These are phyloP conservation scores for Lichenothelia convexa DNA, from an alignment of 495 filamentous ascomycete genomes.

Conservation along the genomic window DNA sequence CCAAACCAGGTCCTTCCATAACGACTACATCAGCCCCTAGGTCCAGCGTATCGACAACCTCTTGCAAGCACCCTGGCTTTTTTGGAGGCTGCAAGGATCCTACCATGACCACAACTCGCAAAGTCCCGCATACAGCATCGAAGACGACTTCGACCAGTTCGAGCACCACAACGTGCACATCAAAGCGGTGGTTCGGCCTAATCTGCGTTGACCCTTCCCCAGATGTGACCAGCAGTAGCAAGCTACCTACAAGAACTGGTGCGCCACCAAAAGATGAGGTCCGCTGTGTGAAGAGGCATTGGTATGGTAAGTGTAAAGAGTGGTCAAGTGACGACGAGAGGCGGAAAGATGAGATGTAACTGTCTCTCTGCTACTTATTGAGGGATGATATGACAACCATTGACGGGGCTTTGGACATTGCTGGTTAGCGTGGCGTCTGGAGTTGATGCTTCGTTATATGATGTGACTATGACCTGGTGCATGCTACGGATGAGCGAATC, in stretches of 20 bases:
- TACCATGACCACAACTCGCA: constrained; percentile 23
- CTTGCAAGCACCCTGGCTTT: constrained; percentile 21
- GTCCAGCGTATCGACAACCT: constrained; percentile 5
- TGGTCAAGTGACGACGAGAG: neutral
- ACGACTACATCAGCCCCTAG: constrained; percentile 9
- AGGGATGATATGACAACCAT: no score
- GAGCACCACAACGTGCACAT: constrained; percentile 12
- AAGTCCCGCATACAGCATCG: constrained; percentile 19
- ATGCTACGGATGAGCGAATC: no score
- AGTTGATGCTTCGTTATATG: no score
- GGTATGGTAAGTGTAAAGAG: neutral
- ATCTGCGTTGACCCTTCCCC: constrained; percentile 1
- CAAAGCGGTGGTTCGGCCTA: constrained; percentile 13
- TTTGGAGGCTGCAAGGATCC: constrained; percentile 23
- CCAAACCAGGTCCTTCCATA: constrained; percentile 6
- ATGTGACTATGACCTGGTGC: no score
- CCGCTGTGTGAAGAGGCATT: neutral
- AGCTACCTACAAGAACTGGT: neutral
- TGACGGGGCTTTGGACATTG: no score
- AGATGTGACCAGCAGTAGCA: neutral
- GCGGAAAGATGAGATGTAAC: no score
- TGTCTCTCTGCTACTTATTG: neutral
- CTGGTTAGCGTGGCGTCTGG: no score
- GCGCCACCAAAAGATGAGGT: neutral
- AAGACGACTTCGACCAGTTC: constrained; percentile 16